Evolutionary conservation across 805 yeast species (phyloP).

Genomic region (Saccharomycopsis vini): DNA sequence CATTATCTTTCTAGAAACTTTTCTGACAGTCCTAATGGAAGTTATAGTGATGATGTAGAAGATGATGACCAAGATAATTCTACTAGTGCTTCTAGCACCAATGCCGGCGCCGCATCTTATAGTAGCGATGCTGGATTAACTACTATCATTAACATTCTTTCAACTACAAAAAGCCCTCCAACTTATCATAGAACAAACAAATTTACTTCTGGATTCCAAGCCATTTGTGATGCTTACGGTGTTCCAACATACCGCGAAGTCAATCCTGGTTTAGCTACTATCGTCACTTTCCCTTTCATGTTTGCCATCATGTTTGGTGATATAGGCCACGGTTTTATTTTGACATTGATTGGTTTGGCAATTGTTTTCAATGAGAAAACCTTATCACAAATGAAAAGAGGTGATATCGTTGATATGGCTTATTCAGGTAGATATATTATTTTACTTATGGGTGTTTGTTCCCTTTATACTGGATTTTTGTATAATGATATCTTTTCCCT

Average conservation of each 20-base stretch:
- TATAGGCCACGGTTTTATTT: conserved; percentile 65
- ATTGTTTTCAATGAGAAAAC: conserved; percentile 47
- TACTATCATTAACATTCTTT: conserved; percentile 48
- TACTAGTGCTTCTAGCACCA: not conserved
- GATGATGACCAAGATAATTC: not conserved
- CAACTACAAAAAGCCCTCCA: conserved; percentile 62
- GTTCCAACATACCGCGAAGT: conserved; percentile 68
- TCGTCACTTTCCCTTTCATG: conserved; percentile 73
- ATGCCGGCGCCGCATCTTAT: not conserved
- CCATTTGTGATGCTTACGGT: conserved; percentile 70
- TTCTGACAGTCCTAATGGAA: conserved; percentile 19
- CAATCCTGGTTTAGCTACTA: conserved; percentile 66
- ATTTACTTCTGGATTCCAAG: conserved; percentile 60
- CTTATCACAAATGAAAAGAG: conserved; percentile 49
- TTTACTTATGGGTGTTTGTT: conserved; percentile 60
- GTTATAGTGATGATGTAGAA: conserved; percentile 15
- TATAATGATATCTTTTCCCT: conserved; percentile 68
- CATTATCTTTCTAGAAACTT: conserved; percentile 34
- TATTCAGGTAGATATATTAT: conserved; percentile 62
- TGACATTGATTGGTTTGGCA: conserved; percentile 44
- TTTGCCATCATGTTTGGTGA: conserved; percentile 83
- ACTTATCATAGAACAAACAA: conserved; percentile 64
- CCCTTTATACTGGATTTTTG: conserved; percentile 65
- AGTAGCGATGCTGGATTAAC: conserved; percentile 17
- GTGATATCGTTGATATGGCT: conserved; percentile 74